phyloP scores from a whole-genome alignment of 2,329 filamentous ascomycete genomes.

The Penicillium thymicola region DNA sequence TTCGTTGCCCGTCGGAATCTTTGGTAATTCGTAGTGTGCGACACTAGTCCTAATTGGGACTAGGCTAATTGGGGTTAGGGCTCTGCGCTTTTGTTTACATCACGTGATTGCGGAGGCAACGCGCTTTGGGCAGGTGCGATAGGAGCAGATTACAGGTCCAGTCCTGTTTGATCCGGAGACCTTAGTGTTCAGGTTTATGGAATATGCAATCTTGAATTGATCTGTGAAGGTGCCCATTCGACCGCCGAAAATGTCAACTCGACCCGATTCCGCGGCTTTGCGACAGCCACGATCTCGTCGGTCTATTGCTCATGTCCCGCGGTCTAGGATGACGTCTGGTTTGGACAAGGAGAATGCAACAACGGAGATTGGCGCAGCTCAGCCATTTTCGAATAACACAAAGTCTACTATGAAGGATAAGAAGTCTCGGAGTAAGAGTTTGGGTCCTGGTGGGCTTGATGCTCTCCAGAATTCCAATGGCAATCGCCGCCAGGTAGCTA shows the following conservation, averaged over 20 bases:
- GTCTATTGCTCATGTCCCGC: constrained; percentile 64
- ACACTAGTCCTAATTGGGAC: constrained; percentile 31
- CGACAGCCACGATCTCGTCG: constrained; percentile 55
- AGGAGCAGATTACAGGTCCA: constrained; percentile 15
- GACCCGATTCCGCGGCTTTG: constrained; percentile 33
- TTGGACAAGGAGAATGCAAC: constrained; percentile 77
- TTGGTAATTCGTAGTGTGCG: constrained; percentile 34
- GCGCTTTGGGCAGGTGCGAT: constrained; percentile 24
- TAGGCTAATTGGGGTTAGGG: constrained; percentile 41
- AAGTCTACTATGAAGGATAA: constrained; percentile 45
- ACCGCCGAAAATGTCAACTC: constrained; percentile 32
- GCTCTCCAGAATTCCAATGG: constrained; percentile 70
- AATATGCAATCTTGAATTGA: background rate
- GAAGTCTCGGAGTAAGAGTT: constrained; percentile 90
- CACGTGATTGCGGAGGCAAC: constrained; percentile 32
- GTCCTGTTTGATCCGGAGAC: background rate
- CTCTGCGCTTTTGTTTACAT: constrained; percentile 45
- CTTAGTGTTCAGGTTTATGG: background rate
- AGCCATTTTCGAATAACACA: constrained; percentile 22
- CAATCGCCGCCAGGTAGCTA: constrained; percentile 73
- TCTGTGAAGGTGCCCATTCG: constrained; percentile 8
- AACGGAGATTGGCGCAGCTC: constrained; percentile 56
- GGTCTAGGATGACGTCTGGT: constrained; percentile 44
- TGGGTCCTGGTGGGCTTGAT: constrained; percentile 87
- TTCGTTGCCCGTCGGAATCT: constrained; percentile 37